Evolutionary conservation across 331 rosid genomes (phyloP).

Genomic region (Dryas integrifolia): DNA sequence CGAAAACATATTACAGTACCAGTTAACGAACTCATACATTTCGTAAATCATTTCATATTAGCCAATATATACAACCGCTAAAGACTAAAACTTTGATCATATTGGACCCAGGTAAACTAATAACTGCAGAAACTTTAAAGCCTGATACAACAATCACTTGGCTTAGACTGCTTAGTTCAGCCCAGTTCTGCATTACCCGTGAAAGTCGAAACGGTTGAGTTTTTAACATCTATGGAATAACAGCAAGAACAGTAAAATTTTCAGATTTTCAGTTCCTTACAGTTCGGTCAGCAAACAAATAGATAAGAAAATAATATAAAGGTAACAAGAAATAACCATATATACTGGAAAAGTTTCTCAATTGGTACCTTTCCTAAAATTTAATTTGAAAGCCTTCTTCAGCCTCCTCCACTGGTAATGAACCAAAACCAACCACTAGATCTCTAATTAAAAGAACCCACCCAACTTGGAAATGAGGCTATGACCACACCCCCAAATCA

Average conservation of each 20-base stretch:
- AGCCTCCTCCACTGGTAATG: conserved; percentile 28
- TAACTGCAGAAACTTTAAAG: neutral
- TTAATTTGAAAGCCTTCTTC: conserved; percentile 26
- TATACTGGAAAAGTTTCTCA: conserved; percentile 20
- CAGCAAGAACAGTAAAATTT: conserved; percentile 16
- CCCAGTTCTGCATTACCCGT: conserved; percentile 10
- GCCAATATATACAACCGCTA: conserved; percentile 18
- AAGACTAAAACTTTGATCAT: conserved; percentile 20
- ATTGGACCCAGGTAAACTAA: conserved; percentile 3
- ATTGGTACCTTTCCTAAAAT: conserved; percentile 33
- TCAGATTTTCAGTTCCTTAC: neutral
- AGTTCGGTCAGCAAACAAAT: conserved; percentile 23
- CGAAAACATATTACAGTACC: neutral
- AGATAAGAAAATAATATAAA: neutral
- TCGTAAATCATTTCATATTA: conserved; percentile 4
- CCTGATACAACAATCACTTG: neutral
- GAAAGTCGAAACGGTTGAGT: neutral
- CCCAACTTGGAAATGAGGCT: conserved; percentile 31
- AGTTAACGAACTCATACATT: conserved; percentile 6
- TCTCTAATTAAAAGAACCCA: conserved; percentile 36
- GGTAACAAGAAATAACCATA: neutral
- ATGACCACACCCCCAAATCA: conserved; percentile 24
- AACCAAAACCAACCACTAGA: conserved; percentile 39
- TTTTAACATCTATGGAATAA: conserved; percentile 14
- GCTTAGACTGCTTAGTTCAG: neutral